Base-by-base conservation (phyloP, 2,329 filamentous ascomycete species). In the Fusarium mangiferae region DNA sequence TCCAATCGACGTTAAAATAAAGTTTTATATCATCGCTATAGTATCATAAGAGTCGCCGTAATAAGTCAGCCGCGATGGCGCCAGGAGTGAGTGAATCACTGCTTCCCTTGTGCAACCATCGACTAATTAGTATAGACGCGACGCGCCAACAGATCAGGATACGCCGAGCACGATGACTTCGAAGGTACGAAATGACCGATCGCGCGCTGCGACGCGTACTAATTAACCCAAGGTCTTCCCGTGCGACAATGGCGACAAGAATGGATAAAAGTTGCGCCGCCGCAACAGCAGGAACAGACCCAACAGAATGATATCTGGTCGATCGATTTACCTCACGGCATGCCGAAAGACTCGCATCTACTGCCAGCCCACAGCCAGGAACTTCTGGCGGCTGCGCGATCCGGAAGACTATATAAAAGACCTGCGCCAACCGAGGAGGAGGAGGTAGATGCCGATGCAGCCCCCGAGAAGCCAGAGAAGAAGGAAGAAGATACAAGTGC, bases 171-270 rank as follows among this genome's bases (percentile, higher is more conserved):
- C 76, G 89, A 91, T 78, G 89, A 90, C 72, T 90, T 90, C 63
- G 89, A 91, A 82, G 88, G 86, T 88, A 80, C 66, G 76, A 54
- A 63, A 41, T 44, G 30, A 26, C 38, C n/a, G 18, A 56, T 54
- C 44, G 52, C 61, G 17, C 14, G 15, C 45, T 13, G 33, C 30
- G 44, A 59, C 64, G 56, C 36, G 46, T 72, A 62, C 75, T 81
- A 62, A 81, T 48, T 30, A 56, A 39, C 86, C 89, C 87, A 69
- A 75, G 94, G 95, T 68, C 88, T 98, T 17, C 96, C 96, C 22
- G 93, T 98, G 66, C 92, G 95, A 79, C 94, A 97, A 88, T 98
- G 95, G 93, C 91, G 93, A 63, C 91, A 93, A 73, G 90, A 93
- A 66, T 86, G 86, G 83, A 88, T 94, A 64, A 92, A 85, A 46